Percentiles rank a stretch among this genome's conserved stretches.
Conservation (phyloP, 495 filamentous ascomycete genomes). For the Xanthoparmelia taractica region DNA sequence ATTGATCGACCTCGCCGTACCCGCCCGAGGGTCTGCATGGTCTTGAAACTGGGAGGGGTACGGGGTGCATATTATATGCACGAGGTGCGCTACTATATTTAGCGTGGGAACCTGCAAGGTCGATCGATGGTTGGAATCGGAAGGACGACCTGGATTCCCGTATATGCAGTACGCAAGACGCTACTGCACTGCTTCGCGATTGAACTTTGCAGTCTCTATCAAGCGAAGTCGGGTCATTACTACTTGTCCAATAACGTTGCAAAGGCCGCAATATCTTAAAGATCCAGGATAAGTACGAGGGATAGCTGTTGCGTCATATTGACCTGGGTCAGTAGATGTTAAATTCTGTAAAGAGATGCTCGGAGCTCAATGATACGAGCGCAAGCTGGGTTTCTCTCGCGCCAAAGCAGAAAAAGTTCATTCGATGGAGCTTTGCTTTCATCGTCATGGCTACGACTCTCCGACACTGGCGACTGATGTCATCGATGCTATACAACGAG, state of each 20-base stretch:
- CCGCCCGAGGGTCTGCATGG: background rate
- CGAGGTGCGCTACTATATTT: conserved; percentile 3
- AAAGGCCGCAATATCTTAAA: background rate
- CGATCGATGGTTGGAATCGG: background rate
- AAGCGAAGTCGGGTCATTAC: background rate
- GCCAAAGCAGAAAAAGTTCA: background rate
- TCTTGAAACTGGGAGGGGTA: background rate
- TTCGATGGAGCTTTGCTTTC: background rate
- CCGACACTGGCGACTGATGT: background rate
- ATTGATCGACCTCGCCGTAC: background rate
- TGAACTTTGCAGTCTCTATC: background rate
- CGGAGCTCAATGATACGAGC: background rate
- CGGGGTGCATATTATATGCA: background rate
- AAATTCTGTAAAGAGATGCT: too few relatives aligned
- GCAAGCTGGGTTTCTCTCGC: background rate
- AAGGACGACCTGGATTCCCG: background rate
- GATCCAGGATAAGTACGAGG: background rate
- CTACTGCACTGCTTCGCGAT: background rate
- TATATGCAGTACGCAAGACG: background rate
- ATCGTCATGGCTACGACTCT: background rate
- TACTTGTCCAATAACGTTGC: background rate
- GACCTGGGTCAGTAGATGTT: background rate
- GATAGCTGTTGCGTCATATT: background rate
- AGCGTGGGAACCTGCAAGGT: conserved; percentile 1
- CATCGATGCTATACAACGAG: background rate